phyloP scores from a whole-genome alignment of 2,329 filamentous ascomycete genomes.

The Teratosphaeria epicoccoides region DNA sequence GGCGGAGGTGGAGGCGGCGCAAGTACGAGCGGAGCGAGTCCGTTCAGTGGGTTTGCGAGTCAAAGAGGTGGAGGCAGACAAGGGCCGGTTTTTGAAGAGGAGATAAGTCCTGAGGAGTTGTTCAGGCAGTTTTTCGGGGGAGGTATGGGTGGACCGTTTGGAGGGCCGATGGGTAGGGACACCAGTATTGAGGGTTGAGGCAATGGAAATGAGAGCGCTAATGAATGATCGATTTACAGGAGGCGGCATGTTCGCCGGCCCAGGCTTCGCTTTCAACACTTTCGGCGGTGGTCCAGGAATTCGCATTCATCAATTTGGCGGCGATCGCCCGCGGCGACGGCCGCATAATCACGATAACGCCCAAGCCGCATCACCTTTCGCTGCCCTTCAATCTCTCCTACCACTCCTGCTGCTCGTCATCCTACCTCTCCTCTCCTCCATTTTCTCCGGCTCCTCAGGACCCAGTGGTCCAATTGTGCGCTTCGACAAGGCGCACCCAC shows the following conservation, averaged over 20 bases:
- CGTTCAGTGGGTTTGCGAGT: constrained; percentile 52
- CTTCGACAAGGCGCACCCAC: constrained; percentile 60
- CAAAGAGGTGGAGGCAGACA: constrained; percentile 32
- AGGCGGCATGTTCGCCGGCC: constrained; percentile 44
- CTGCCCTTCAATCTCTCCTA: constrained; percentile 43
- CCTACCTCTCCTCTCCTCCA: constrained; percentile 66
- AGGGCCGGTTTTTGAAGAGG: constrained; percentile 66
- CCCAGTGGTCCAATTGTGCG: constrained; percentile 58
- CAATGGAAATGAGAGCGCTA: constrained; percentile 5
- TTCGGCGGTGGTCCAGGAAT: constrained; percentile 75
- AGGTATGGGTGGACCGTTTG: constrained; percentile 53
- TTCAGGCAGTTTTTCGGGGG: constrained; percentile 95
- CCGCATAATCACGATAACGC: constrained; percentile 50
- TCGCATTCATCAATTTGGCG: constrained; percentile 91
- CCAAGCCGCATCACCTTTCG: constrained; percentile 34
- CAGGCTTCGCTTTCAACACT: constrained; percentile 91
- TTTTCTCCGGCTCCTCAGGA: constrained; percentile 56
- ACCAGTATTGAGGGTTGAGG: not conserved
- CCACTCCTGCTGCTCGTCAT: constrained; percentile 80
- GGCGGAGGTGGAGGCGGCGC: constrained; percentile 26
- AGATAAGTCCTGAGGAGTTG: constrained; percentile 92
- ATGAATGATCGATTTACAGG: constrained; percentile 1
- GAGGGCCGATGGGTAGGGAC: constrained; percentile 31
- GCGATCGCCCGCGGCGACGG: constrained; percentile 62
- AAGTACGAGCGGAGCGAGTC: constrained; percentile 46